These are phyloP conservation scores for Panaeolus cyanescens DNA, from an alignment of 768 basidiomycete genomes.

Conservation along the genomic window DNA sequence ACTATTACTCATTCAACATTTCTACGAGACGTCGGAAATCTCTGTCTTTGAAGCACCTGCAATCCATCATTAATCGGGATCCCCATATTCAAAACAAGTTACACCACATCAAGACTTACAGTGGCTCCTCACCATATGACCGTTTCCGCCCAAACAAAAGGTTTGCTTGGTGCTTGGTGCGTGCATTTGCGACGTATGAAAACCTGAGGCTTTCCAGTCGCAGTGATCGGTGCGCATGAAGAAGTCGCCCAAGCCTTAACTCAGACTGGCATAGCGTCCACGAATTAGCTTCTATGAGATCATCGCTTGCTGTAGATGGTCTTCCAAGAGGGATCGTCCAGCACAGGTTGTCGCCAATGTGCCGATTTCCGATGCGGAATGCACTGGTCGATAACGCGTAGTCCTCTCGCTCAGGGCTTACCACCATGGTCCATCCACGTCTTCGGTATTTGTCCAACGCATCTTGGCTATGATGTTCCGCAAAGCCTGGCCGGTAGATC, in stretches of 20 bases:
- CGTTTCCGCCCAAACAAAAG: too few species aligned
- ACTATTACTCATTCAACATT: too few species aligned
- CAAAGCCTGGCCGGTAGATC: not conserved
- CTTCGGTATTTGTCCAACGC: constrained; percentile 32
- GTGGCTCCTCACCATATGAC: too few species aligned
- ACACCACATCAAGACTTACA: too few species aligned
- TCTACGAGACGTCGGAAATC: too few species aligned
- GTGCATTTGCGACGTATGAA: too few species aligned
- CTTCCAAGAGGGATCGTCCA: constrained; percentile 20
- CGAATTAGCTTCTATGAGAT: not conserved
- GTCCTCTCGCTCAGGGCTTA: not conserved
- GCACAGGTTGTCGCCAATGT: too few species aligned
- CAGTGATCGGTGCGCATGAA: not conserved
- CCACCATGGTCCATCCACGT: constrained; percentile 35
- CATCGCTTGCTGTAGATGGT: not conserved
- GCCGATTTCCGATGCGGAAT: constrained; percentile 21
- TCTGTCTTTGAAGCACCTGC: too few species aligned
- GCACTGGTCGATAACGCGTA: constrained; percentile 11
- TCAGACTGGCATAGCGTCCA: not conserved
- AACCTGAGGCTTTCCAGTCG: not conserved
- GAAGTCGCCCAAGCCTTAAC: not conserved
- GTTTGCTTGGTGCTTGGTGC: too few species aligned
- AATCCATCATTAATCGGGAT: too few species aligned
- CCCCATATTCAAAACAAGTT: too few species aligned
- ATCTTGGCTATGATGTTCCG: constrained; percentile 2